Evolutionary conservation across 1,284 basidiomycete species (phyloP), one percentile per base, ranked within the genome.

Genomic region (Pseudozyma sp.): DNA sequence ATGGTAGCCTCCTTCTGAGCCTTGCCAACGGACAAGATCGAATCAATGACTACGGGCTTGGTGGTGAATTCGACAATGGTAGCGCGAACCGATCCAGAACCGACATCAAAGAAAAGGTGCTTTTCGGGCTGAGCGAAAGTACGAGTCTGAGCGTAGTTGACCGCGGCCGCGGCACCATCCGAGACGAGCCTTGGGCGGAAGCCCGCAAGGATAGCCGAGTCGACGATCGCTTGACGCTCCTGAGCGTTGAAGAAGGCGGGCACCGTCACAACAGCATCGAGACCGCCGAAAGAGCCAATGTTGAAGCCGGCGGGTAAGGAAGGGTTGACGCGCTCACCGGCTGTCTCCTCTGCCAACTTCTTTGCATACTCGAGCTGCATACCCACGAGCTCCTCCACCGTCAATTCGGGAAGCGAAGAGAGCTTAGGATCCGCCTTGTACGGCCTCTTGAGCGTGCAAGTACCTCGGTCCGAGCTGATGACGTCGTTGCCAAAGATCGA

Each of bases 281-380:
- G 78, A 7, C 83, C 83, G 34, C 74, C 78, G 31, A 75, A 78
- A 21, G 72, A 73, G 44, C 77, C 77, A n/a, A 76, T 49, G 59
- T 66, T 75, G 66, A 78, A 72, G 13, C 67, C 77, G 31, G 77
- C 64, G 31, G 72, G 78, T 31, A 80, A 58, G 2, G 70, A 69
- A 38, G 76, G 65, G 50, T 67, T 72, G 65, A 82, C 68, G n/a
- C 76, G 58, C 59, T 85, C 83, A 31, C 85, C 90, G 0, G 92
- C 90, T 19, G 91, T 87, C 49, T 88, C 87, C 85, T 97, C 93
- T 1, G 95, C 96, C 21, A 99, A 89, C 54, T 92, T 89, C 73
- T 92, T 93, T 80, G 95, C 90, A 86, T 98, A 97, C 8, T 91
- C 89, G 66, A 99, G 89, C 86, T 99, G 93, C 92, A 97, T 96